These are phyloP conservation scores for Colletotrichum eleusines DNA, from an alignment of 2,329 filamentous ascomycete species.

Conservation along the genomic window DNA sequence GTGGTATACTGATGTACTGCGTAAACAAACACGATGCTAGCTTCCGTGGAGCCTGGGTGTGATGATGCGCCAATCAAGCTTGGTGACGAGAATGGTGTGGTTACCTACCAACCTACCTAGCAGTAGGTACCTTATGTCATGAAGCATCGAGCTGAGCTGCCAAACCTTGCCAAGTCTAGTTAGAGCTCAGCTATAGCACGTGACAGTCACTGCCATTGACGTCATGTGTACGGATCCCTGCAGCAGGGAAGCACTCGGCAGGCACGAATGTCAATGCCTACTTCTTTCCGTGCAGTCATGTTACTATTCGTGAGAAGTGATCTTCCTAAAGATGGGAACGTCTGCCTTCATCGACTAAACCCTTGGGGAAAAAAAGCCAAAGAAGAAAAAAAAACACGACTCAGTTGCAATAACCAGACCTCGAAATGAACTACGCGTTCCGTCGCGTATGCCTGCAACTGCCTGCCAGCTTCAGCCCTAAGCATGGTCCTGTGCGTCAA, in stretches of 20 bases:
- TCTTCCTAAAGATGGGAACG: neutral
- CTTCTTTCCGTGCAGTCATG: neutral
- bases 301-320: neutral
- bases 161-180: conserved; percentile 3
- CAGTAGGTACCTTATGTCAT: no score
- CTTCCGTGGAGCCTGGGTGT: conserved; percentile 9
- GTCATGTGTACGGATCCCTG: conserved; percentile 5
- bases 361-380: neutral
- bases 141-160: neutral
- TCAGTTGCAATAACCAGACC: neutral
- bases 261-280: neutral
- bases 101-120: no score
- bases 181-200: conserved; percentile 20
- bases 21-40: neutral
- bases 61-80: conserved; percentile 23
- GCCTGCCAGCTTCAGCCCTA: conserved; percentile 31
- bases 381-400: neutral
- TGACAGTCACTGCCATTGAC: conserved; percentile 19
- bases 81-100: conserved; percentile 10
- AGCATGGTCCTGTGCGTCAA: conserved; percentile 34
- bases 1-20: no score
- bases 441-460: conserved; percentile 42
- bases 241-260: neutral
- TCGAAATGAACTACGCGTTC: conserved; percentile 43
- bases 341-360: neutral